Evolutionary conservation across 371 early-diverging fungal species (phyloP).

Genomic region (Mucor irregularis): DNA sequence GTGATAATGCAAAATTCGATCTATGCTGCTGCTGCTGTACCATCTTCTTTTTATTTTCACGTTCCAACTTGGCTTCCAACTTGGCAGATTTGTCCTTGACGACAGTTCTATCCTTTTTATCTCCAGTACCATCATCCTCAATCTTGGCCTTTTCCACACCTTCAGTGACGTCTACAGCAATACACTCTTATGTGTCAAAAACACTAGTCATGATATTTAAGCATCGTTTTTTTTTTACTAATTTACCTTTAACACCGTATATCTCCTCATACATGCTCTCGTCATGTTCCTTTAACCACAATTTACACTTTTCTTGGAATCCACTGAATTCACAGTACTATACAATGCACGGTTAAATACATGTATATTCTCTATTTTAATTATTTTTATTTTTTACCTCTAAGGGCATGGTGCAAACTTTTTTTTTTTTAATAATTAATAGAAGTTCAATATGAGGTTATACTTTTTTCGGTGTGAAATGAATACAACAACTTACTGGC

Average conservation of each 20-base stretch:
- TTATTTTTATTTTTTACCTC: constrained; percentile 40
- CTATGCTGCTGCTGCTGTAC: too few species aligned
- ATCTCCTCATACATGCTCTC: constrained; percentile 54
- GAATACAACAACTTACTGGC: constrained; percentile 51
- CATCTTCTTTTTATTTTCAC: constrained; percentile 75
- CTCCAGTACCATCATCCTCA: constrained; percentile 27
- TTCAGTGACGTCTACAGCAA: constrained; percentile 36
- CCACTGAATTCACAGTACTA: constrained; percentile 93
- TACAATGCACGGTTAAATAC: constrained; percentile 3
- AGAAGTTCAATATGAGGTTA: too few species aligned
- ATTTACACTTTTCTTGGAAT: constrained; percentile 76
- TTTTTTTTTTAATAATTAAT: background rate
- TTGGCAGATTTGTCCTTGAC: constrained; percentile 58
- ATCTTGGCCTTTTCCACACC: constrained; percentile 32
- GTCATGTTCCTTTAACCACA: constrained; percentile 71
- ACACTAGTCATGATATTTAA: background rate
- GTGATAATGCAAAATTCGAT: too few species aligned
- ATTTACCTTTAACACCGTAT: constrained; percentile 54
- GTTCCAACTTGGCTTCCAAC: constrained; percentile 73
- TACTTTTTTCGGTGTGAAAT: background rate
- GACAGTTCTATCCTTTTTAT: constrained; percentile 44
- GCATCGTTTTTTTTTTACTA: constrained; percentile 19
- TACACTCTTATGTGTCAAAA: background rate
- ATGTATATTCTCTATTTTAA: background rate
- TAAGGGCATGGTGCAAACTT: constrained; percentile 62